Base-by-base conservation (phyloP, 257 asterid species). In the Forsythia suspensa region DNA sequence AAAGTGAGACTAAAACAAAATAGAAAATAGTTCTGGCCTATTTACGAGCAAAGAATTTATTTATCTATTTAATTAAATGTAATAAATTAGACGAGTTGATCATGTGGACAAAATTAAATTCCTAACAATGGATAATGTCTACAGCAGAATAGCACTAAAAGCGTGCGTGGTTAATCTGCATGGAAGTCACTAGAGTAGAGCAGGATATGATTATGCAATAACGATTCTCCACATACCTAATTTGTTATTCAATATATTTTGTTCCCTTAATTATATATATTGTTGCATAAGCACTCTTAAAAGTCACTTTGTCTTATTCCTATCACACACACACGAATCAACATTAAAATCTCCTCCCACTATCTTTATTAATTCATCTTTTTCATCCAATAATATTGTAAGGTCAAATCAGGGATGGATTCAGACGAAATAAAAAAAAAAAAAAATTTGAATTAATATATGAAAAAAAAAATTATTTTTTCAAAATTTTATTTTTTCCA, bases 161-260 rank as follows among this genome's bases (percentile, higher is more conserved):
- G 48, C 71, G 16, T 46, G 55, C 18, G 79, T 78, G 85, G 80
- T 87, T 87, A 75, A 83, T 86, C 86, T 82, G 82, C 84, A 72
- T 88, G 89, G 86, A 86, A 79, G 70, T 57, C 92, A 79, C 90
- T 85, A 74, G 37, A 63, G n/a, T 85, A 74, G 37, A 63, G n/a
- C 80, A 80, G 82, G 75, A 85, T 86, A 85, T 63, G 76, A 79
- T 84, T 74, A 80, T 78, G 87, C 88, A 79, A 71, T 85, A 74
- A 71, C 80, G 75, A 73, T 73, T 80, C 77, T 80, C 78, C 75
- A 80, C 80, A 70, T 80, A 72, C 55, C 48, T 71, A 24, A 24
- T 24, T 37, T 83, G 77, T 40, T 68, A 4, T 42, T 44, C 3
- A 36, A 59, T 46, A 29, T 0, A 13, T 46, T 34, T 42, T 59